Evolutionary conservation across 2,329 filamentous ascomycete genomes (phyloP).

Genomic region (Zelopaecilomyces penicillatus): DNA sequence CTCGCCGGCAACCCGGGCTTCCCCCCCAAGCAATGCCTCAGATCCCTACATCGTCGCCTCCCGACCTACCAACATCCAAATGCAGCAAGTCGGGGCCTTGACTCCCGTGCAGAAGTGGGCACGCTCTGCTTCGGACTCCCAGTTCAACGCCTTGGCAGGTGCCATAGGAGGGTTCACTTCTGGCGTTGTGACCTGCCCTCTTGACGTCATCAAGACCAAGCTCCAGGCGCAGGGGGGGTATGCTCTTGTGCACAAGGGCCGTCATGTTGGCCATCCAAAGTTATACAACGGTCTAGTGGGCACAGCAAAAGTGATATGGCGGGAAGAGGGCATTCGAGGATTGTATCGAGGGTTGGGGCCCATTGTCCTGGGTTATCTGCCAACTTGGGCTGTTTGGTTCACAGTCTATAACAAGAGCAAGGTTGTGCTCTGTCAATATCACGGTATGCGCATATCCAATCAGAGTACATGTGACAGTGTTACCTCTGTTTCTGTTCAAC

Average conservation of each 20-base stretch:
- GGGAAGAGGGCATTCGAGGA: constrained; percentile 78
- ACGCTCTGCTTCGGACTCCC: constrained; percentile 46
- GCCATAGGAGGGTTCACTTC: constrained; percentile 87
- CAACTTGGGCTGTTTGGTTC: constrained; percentile 97
- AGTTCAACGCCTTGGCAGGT: constrained; percentile 78
- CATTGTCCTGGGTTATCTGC: constrained; percentile 90
- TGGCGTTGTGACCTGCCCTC: constrained; percentile 87
- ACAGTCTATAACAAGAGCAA: constrained; percentile 92
- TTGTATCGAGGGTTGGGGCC: constrained; percentile 91
- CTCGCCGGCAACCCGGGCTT: constrained; percentile 23
- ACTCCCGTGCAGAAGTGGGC: constrained; percentile 49
- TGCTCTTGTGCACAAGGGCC: constrained; percentile 39
- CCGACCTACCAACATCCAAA: constrained; percentile 22
- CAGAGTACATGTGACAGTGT: constrained; percentile 11
- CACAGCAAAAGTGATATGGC: constrained; percentile 78
- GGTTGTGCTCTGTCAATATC: constrained; percentile 57
- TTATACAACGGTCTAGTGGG: constrained; percentile 83
- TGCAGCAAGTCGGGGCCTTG: constrained; percentile 22
- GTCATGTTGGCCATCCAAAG: constrained; percentile 42
- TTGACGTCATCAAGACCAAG: constrained; percentile 99
- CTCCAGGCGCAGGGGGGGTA: constrained; percentile 92
- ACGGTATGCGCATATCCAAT: constrained; percentile 38
- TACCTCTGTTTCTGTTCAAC: neutral
- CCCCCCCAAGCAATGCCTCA: constrained; percentile 28
- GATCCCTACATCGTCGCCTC: constrained; percentile 26